Evolutionary conservation across 345 rosid genomes (phyloP), one percentile per base, ranked within the genome.

Genomic region (Lagerstroemia speciosa): DNA sequence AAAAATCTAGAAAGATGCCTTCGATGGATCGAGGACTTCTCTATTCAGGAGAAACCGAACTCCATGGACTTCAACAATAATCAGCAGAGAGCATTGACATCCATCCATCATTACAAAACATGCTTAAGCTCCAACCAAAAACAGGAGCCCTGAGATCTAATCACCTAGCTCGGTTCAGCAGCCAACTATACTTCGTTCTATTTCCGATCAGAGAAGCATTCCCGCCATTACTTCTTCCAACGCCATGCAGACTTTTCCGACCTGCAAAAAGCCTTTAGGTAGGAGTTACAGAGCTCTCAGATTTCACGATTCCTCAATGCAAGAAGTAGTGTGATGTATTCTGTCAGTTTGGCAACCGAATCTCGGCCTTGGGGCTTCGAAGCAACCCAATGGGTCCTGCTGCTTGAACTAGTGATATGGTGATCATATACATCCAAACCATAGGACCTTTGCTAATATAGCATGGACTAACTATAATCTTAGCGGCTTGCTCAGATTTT

Each of bases 381-480:
- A 32, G 11, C 41, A 32, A 34, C 66, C 17, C 11, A 26, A 1
- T 8, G 34, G 14, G 26, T 52, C 34, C 64, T 61, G 32, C 16
- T 27, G 19, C 67, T 37, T 64, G 46, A 37, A 62, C 46, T 64
- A 14, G 67, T 12, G 45, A 34, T 22, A n/a, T 24, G 50, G 52
- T 57, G 50, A 30, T 50, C 73, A 66, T 71, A 32, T 41, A 4
- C n/a, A 62, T 43, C 27, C 46, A 31, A 31, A 53, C 27, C 46
- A 31, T n/a, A 53, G 64, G 52, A 64, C 38, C 72, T 55, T 55
- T 55, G 6, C 24, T 1, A 55, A 24, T 31, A 48, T 48, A 26
- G 61, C 43, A 63, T 11, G 29, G 30, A 24, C 53, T 33, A 62
- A 3, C 10, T 22, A 8, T 3, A 26, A 55, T 55, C 24, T 55